Percentiles rank a stretch among this genome's conserved stretches.
phyloP scores from a whole-genome alignment of 2,329 filamentous ascomycete species.

The Claviceps citrina region DNA sequence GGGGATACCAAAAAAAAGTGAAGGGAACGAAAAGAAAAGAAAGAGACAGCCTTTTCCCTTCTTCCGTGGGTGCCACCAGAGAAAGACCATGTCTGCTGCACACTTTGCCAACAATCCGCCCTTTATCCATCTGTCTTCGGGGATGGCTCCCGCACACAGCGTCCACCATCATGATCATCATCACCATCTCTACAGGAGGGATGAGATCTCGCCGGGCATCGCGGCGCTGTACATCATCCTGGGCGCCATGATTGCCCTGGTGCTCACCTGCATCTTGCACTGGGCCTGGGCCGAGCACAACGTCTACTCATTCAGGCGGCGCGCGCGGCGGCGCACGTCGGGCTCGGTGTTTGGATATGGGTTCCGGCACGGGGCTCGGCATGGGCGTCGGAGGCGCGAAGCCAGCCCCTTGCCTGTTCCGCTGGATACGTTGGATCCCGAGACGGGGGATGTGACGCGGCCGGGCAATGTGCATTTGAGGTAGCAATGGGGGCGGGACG shows the following conservation, averaged over 20 bases:
- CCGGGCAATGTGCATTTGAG: neutral
- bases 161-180: no score
- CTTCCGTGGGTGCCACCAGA: no score
- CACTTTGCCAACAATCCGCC: no score
- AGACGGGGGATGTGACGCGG: neutral
- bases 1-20: no score
- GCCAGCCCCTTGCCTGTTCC: neutral
- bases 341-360: neutral
- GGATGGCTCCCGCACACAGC: no score
- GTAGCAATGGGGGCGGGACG: no score
- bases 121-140: no score
- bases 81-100: no score
- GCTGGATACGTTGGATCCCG: neutral
- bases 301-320: neutral
- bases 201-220: neutral
- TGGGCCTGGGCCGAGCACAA: neutral
- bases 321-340: neutral
- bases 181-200: neutral
- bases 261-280: conserved; percentile 1
- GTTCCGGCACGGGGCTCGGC: neutral
- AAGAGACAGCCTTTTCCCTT: no score
- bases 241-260: neutral
- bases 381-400: neutral
- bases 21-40: no score
- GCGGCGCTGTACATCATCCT: neutral